Percentiles rank a stretch among this genome's conserved stretches.
Evolutionary conservation across 1,284 basidiomycete genomes (phyloP).

Genomic region (Apiotrichum mycotoxinovorans): DNA sequence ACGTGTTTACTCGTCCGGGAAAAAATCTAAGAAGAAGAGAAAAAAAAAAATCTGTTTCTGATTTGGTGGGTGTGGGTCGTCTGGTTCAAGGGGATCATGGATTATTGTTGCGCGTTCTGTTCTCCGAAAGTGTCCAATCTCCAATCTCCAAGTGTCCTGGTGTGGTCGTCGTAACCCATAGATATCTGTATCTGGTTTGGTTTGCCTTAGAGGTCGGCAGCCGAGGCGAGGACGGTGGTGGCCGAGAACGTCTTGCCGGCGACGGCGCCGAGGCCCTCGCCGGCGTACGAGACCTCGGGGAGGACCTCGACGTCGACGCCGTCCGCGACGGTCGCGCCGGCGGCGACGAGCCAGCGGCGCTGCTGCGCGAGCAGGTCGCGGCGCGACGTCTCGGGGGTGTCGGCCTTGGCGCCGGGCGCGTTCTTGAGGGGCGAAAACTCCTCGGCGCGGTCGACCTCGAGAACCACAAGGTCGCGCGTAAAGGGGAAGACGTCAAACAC

Average conservation of each 20-base stretch:
- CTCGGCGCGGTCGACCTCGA: slow-evolving; percentile 82
- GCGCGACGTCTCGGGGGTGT: slow-evolving; percentile 85
- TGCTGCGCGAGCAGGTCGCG: slow-evolving; percentile 90
- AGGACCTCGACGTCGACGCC: slow-evolving; percentile 79
- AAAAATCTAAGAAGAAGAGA: too few species aligned
- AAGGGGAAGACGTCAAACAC: slow-evolving; percentile 99
- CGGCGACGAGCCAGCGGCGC: slow-evolving; percentile 70
- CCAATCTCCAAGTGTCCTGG: too few species aligned
- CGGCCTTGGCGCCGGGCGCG: slow-evolving; percentile 88
- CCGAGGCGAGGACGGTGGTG: slow-evolving; percentile 40
- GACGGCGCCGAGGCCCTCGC: slow-evolving; percentile 79
- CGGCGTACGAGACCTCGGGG: slow-evolving; percentile 83
- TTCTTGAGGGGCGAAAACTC: slow-evolving; percentile 99
- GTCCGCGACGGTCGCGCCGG: slow-evolving; percentile 65
- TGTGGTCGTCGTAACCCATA: too few species aligned
- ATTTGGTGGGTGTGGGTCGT: neutral
- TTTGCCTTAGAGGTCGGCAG: slow-evolving; percentile 23
- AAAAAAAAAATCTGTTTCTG: too few species aligned
- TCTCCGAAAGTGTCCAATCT: too few species aligned
- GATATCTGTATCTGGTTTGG: neutral
- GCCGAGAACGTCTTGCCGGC: slow-evolving; percentile 73
- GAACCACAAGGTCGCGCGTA: slow-evolving; percentile 74
- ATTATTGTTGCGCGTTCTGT: too few species aligned
- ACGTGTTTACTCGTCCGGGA: neutral
- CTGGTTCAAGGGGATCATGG: neutral